phyloP scores from a whole-genome alignment of 257 asterid species.

The Solanum pimpinellifolium region DNA sequence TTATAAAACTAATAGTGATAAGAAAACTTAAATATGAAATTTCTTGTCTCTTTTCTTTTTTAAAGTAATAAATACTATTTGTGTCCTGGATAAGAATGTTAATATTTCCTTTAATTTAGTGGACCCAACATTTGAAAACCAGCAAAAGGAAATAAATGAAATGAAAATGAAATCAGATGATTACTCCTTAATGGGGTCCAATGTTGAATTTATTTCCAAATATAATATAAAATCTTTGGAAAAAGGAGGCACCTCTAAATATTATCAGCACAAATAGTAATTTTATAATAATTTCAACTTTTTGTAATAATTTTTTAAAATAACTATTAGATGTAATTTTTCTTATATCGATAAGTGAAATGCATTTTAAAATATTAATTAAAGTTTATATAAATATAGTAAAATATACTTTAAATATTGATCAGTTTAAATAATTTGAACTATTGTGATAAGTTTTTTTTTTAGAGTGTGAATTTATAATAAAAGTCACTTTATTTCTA shows the following conservation, averaged over 20 bases:
- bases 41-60: too few relatives aligned
- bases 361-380: too few relatives aligned
- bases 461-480: too few relatives aligned
- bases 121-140: neutral
- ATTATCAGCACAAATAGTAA: neutral
- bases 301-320: neutral
- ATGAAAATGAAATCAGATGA: neutral
- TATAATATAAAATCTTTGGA: neutral
- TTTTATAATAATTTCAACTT: neutral
- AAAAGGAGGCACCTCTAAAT: neutral
- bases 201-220: neutral
- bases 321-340: too few relatives aligned
- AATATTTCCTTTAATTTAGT: neutral
- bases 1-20: too few relatives aligned
- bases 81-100: neutral
- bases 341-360: too few relatives aligned
- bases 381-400: too few relatives aligned
- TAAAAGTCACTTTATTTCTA: too few relatives aligned
- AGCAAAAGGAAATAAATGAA: neutral
- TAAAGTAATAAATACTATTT: neutral
- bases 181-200: neutral
- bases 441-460: too few relatives aligned
- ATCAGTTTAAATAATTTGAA: too few relatives aligned
- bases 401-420: too few relatives aligned
- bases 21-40: too few relatives aligned